A percentile compares a stretch with the other conserved stretches of the same genome.
phyloP scores from a whole-genome alignment of 2,329 filamentous ascomycete genomes.

The Cordyceps fumosorosea region DNA sequence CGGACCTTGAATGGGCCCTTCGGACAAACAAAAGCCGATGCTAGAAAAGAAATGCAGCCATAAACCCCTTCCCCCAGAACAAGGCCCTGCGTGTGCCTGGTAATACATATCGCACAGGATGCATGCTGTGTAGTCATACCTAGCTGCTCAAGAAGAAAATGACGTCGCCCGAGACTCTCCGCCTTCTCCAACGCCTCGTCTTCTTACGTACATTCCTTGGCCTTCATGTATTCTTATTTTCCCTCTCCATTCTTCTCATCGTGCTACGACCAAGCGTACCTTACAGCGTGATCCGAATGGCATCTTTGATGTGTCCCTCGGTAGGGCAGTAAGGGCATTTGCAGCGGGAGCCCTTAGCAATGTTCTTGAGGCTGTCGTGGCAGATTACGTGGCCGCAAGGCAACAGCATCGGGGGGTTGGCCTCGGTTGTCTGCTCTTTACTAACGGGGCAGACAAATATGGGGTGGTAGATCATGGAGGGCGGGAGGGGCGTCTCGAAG shows the following conservation, averaged over 20 bases:
- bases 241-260: not conserved
- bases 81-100: too few species aligned
- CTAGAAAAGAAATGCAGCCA: not conserved
- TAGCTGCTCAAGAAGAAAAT: too few species aligned
- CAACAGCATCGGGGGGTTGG: constrained; percentile 94
- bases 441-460: constrained; percentile 98
- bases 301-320: constrained; percentile 73
- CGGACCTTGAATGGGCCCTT: not conserved
- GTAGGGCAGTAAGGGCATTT: constrained; percentile 95
- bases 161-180: too few species aligned
- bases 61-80: too few species aligned
- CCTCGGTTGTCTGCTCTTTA: constrained; percentile 90
- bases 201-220: too few species aligned
- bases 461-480: constrained; percentile 71
- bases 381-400: constrained; percentile 93
- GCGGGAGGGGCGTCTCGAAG: constrained; percentile 59
- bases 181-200: too few species aligned
- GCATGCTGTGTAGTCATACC: too few species aligned
- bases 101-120: too few species aligned
- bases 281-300: constrained; percentile 62
- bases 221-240: not conserved
- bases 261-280: not conserved
- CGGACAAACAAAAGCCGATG: not conserved
- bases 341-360: constrained; percentile 74
- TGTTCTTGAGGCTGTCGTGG: constrained; percentile 69